Evolutionary conservation across 345 rosid species (phyloP), one percentile per base, ranked within the genome.

Genomic region (Ailanthus altissimus): DNA sequence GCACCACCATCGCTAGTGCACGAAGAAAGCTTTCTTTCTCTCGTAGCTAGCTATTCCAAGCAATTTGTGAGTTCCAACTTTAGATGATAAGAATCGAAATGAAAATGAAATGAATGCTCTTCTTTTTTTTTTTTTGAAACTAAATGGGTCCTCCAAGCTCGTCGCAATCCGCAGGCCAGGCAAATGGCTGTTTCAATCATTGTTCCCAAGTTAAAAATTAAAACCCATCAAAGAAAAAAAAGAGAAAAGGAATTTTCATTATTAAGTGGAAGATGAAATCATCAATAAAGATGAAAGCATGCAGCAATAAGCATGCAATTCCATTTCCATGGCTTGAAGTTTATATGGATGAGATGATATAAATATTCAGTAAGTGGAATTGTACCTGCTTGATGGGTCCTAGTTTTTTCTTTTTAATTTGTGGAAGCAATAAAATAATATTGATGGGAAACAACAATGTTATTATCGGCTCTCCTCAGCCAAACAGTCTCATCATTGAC

Each of bases 161-260:
- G 38, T 32, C 3, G 76, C 81, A 58, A 77, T 82, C 78, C 73
- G 78, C 86, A 51, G 61, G 81, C 61, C 65, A 73, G 77, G 79
- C 77, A 79, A 70, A 69, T 49, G 72, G 78, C 77, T 70, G 80
- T 67, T 79, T 65, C 82, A 82, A 82, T 84, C 85, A 72, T 77
- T 75, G 81, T 67, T 28, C 16, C 13, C 53, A 43, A 66, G 32
- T 40, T 46, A 58, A 70, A 46, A 66, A 0, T 32, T 32, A 36
- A 50, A 56, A 36, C 11, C 23, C 43, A 14, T 18, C 16, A 12
- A 0, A 32, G n/a, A n/a, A n/a, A n/a, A n/a, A n/a, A n/a, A n/a
- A n/a, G n/a, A 32, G 38, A 32, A 32, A 32, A 32, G 38, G 38
- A 32, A 32, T 32, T 32, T 3, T 32, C 38, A 32, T 32, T 12